These are phyloP conservation scores for Geoglossum cookeanum DNA, from an alignment of 2,329 filamentous ascomycete species.

Conservation along the genomic window DNA sequence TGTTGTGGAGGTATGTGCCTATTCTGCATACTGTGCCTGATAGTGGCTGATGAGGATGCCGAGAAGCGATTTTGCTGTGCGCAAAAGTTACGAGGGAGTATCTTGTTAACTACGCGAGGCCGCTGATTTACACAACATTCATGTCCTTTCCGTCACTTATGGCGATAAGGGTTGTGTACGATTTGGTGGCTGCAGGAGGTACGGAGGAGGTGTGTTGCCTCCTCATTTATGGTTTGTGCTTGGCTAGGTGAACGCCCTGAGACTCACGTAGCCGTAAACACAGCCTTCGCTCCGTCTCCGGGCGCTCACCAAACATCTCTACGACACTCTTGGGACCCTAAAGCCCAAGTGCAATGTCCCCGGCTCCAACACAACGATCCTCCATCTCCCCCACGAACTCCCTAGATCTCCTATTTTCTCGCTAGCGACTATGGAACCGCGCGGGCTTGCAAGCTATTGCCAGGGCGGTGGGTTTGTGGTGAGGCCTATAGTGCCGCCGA, in stretches of 20 bases:
- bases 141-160: conserved; percentile 42
- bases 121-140: conserved; percentile 55
- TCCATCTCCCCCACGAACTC: conserved; percentile 16
- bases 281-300: conserved; percentile 18
- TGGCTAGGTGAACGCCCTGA: conserved; percentile 4
- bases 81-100: conserved; percentile 39
- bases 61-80: conserved; percentile 40
- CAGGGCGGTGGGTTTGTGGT: conserved; percentile 40
- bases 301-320: conserved; percentile 16
- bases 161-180: conserved; percentile 37
- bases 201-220: conserved; percentile 24
- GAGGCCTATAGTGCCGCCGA: conserved; percentile 47
- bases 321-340: conserved; percentile 17
- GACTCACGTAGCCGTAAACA: conserved; percentile 12
- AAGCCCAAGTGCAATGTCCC: not conserved
- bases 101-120: conserved; percentile 58
- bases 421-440: conserved; percentile 36
- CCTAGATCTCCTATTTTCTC: conserved; percentile 46
- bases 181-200: conserved; percentile 31
- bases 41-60: not conserved
- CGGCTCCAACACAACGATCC: conserved; percentile 13
- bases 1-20: conserved; percentile 44
- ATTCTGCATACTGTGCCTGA: not conserved
- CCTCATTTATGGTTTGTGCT: conserved; percentile 7
- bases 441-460: conserved; percentile 38